Base-by-base conservation (phyloP, 2,329 filamentous ascomycete genomes). In the Aspergillus pseudoglaucus region DNA sequence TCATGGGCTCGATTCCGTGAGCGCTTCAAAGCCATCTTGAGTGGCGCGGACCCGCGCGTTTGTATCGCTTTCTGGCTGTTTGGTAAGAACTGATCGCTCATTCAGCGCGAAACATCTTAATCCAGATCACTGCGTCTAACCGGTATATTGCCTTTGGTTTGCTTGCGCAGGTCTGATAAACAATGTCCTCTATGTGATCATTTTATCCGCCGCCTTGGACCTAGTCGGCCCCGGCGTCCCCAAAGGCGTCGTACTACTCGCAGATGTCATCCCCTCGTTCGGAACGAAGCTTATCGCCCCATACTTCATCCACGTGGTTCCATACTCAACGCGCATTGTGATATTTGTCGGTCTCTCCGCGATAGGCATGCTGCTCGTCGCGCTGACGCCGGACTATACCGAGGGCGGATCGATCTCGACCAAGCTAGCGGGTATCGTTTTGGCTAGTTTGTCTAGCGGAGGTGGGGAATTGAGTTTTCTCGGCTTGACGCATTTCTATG, bases 121-220 rank as follows among this genome's bases (percentile, higher is more conserved):
- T 35, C n/a, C 15, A n/a, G 6, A 35, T 35, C 33, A 17, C 33
- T 17, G 33, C 33, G n/a, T 35, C 33, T 17, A 35, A 35, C 33
- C 14, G 33, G 17, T 35, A 35, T 35, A 35, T 7, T 17, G 17
- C 37, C 43, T 30, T 30, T 30, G 10, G 25, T 30, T 8, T 37
- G 25, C 45, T 33, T 33, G 25, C 22, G 20, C 61, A 91, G 88
- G 88, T 45, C 74, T 93, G 15, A 93, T 97, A 66, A 97, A 98
- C 71, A 97, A 97, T 73, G 88, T 97, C 58, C 86, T 96, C 71
- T 97, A 96, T 70, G 91, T 97, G 47, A 88, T 97, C 67, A 93
- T 97, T 64, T 85, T 98, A 61, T 94, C 90, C 25, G 88, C 93
- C 32, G 93, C 93, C 3, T 87, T 96, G 60, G 93, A 98, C 63